Percentiles rank a stretch among this genome's conserved stretches.
Evolutionary conservation across 495 filamentous ascomycete genomes (phyloP).

Genomic region (Podospora conica): DNA sequence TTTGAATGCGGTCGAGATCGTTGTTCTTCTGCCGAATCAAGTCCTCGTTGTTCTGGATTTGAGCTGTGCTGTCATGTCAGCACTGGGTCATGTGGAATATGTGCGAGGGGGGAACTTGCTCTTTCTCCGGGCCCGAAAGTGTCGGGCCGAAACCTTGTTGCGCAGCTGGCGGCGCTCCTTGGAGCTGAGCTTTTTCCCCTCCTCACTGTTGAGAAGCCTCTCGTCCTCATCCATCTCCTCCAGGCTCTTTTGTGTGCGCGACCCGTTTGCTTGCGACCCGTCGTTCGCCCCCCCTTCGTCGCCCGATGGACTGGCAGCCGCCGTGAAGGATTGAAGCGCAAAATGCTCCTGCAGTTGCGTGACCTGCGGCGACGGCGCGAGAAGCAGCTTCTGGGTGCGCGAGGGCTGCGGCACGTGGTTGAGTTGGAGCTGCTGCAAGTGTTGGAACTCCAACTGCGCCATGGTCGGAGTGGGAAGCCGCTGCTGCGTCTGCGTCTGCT

Average conservation of each 20-base stretch:
- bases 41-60: not conserved
- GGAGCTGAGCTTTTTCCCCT: constrained; percentile 93
- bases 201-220: constrained; percentile 83
- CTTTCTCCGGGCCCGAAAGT: constrained; percentile 92
- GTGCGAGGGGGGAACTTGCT: constrained; percentile 49
- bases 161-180: constrained; percentile 90
- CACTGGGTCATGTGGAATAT: not conserved
- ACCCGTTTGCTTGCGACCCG: not conserved
- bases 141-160: constrained; percentile 96
- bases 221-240: constrained; percentile 99
- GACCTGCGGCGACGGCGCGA: no score
- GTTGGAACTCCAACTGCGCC: no score
- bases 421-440: no score
- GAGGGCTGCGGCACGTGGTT: no score
- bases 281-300: not conserved
- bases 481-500: not conserved
- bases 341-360: not conserved
- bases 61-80: not conserved
- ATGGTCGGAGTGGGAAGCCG: no score
- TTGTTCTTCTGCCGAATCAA: no score
- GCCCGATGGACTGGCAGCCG: not conserved
- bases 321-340: not conserved
- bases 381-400: no score
- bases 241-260: constrained; percentile 69
- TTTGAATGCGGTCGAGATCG: no score